Percentiles rank a stretch among this genome's conserved stretches.
phyloP scores from a whole-genome alignment of 192 early-diverging fungal species.

The Coemansia sp. region DNA sequence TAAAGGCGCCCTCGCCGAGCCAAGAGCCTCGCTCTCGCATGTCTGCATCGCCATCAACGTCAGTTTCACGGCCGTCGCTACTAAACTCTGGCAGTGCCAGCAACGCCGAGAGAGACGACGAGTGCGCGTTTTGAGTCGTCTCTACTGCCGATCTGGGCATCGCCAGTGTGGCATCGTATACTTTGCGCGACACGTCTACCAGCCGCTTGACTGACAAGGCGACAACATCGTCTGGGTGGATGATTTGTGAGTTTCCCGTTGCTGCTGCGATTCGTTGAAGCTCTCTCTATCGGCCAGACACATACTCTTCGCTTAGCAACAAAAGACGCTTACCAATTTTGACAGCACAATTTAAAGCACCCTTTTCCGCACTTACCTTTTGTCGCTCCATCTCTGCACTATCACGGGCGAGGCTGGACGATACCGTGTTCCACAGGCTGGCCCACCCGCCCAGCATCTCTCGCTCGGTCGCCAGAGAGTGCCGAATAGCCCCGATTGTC shows the following conservation, averaged over 20 bases:
- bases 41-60: slow-evolving; percentile 3
- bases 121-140: too few species aligned
- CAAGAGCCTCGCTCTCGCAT: slow-evolving; percentile 10
- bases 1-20: slow-evolving; percentile 34
- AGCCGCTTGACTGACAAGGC: slow-evolving; percentile 42
- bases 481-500: slow-evolving; percentile 3
- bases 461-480: slow-evolving; percentile 18
- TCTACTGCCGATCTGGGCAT: background rate
- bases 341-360: background rate
- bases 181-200: slow-evolving; percentile 16
- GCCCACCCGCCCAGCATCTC: slow-evolving; percentile 33
- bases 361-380: slow-evolving; percentile 16
- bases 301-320: background rate
- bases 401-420: slow-evolving; percentile 20
- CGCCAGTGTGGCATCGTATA: background rate
- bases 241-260: slow-evolving; percentile 14
- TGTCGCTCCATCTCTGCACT: slow-evolving; percentile 19
- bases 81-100: too few species aligned
- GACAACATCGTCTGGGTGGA: slow-evolving; percentile 36
- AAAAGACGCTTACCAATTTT: background rate
- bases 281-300: slow-evolving; percentile 4
- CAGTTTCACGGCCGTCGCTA: background rate
- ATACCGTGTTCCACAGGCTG: slow-evolving; percentile 24
- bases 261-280: slow-evolving; percentile 5
- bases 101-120: too few species aligned